Base-by-base conservation (phyloP, 1,139 yeast species). In the Candida mesenterica region DNA sequence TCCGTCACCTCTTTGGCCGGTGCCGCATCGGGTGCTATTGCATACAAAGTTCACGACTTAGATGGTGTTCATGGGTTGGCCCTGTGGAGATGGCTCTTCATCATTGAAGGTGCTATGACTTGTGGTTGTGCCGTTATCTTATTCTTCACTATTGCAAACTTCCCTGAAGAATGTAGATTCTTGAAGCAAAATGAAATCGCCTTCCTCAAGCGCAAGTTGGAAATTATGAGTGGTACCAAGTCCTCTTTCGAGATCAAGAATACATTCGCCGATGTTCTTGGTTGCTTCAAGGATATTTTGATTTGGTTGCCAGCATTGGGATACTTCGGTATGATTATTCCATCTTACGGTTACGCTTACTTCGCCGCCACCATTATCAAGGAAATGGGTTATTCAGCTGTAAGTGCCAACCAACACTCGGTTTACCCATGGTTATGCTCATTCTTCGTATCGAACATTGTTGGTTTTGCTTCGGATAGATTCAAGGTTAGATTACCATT, bases 1-100 rank as follows among this genome's bases (percentile, higher is more conserved):
- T 64, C 69, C 6, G 63, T 64, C 31, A 65, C 72, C 10, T 57
- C 69, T 26, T 59, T 66, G 36, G 63, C 71, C 8, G 72, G 72
- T 45, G 72, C 68, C 20, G 71, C 52, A 4, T 55, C 63, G 4
- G 71, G 72, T 30, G 68, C 70, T 8, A 65, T 68, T 45, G 74
- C 74, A 1, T 68, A 61, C 36, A 62, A 59, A 38, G 65, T 69
- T 33, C 46, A 62, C 36, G 72, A 62, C 27, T 55, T 69, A 41
- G 61, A 67, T 41, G 67, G 68, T 5, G 55, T 39, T 5, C 59
- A 55, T 32, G 73, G 72, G 3, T 48, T 72, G 25, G 49, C 57
- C 13, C 66, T 83, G n/a, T 83, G 90, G 92, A 70, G 78, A 57
- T 83, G 87, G 84, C 68, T 84, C 41, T 84, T 79, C 56, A 73